Evolutionary conservation across 768 basidiomycete species (phyloP).

Genomic region (Rhodotorula diobovata): DNA sequence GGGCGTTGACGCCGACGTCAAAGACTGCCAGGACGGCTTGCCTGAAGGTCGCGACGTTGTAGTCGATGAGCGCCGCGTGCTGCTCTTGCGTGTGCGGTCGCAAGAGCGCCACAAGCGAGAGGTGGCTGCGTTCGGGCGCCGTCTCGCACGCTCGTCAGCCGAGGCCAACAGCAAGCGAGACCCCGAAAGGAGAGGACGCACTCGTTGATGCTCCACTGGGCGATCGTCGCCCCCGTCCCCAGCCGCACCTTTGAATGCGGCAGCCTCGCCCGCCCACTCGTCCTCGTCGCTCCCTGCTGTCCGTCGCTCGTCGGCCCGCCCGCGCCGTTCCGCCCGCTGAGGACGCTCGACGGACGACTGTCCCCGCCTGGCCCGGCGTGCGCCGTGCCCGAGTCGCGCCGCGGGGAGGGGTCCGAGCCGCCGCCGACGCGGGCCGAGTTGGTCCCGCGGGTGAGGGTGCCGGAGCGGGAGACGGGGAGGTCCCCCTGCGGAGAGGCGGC

Average conservation of each 20-base stretch:
- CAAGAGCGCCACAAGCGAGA: conserved; percentile 58
- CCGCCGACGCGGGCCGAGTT: background rate
- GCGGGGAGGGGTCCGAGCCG: background rate
- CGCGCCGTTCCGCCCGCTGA: background rate
- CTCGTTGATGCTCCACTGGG: conserved; percentile 74
- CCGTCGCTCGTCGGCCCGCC: background rate
- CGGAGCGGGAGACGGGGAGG: conserved; percentile 16
- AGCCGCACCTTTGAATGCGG: conserved; percentile 36
- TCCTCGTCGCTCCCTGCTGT: background rate
- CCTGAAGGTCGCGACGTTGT: conserved; percentile 78
- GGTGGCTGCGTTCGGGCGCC: conserved; percentile 27
- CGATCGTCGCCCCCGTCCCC: conserved; percentile 66
- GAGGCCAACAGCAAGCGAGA: background rate
- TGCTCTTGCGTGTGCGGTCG: conserved; percentile 69
- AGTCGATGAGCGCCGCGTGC: conserved; percentile 71
- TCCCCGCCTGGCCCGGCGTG: background rate
- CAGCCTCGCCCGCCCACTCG: background rate
- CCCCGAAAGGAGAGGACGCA: conserved; percentile 53
- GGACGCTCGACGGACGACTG: background rate
- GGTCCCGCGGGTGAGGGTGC: background rate
- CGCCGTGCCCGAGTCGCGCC: background rate
- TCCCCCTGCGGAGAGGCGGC: background rate
- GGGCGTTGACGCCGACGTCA: conserved; percentile 56
- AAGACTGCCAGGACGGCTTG: conserved; percentile 78
- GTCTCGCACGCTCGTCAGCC: background rate